Percentiles rank a stretch among this genome's conserved stretches.
phyloP scores from a whole-genome alignment of 108 stramenopile species.

The Fragilaria crotonensis region DNA sequence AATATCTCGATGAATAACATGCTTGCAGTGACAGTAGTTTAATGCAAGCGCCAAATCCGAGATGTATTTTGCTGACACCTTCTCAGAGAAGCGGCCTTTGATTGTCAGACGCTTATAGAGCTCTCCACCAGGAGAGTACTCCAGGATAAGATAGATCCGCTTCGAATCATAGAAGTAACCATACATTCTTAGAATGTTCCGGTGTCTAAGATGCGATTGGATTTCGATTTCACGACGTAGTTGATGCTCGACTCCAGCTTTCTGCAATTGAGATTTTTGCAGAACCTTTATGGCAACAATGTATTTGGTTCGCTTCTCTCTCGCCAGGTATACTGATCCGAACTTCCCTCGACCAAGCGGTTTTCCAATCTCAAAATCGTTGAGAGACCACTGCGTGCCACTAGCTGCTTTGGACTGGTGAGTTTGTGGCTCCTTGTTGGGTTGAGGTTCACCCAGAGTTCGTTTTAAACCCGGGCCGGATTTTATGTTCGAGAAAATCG shows the following conservation, averaged over 20 bases:
- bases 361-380: constrained; percentile 98
- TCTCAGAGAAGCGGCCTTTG: constrained; percentile 81
- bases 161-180: constrained; percentile 97
- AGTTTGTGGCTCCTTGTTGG: background rate
- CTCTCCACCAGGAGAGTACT: constrained; percentile 95
- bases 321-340: constrained; percentile 94
- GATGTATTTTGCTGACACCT: constrained; percentile 80
- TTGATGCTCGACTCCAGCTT: constrained; percentile 96
- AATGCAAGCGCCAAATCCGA: constrained; percentile 84
- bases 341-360: constrained; percentile 98
- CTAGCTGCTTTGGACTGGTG: background rate
- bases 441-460: background rate
- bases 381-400: constrained; percentile 76
- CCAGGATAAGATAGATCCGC: constrained; percentile 96
- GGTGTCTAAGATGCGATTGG: constrained; percentile 92
- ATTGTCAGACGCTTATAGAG: constrained; percentile 88
- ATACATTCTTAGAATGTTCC: constrained; percentile 95
- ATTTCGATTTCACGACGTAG: constrained; percentile 99
- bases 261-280: constrained; percentile 92
- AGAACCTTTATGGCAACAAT: constrained; percentile 99
- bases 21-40: constrained; percentile 91
- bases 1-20: constrained; percentile 98
- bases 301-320: constrained; percentile 88
- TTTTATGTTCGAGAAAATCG: background rate
- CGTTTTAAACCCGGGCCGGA: background rate